Conservation (phyloP, 139 green algal genomes). For the Diplosphaera chodatii region DNA sequence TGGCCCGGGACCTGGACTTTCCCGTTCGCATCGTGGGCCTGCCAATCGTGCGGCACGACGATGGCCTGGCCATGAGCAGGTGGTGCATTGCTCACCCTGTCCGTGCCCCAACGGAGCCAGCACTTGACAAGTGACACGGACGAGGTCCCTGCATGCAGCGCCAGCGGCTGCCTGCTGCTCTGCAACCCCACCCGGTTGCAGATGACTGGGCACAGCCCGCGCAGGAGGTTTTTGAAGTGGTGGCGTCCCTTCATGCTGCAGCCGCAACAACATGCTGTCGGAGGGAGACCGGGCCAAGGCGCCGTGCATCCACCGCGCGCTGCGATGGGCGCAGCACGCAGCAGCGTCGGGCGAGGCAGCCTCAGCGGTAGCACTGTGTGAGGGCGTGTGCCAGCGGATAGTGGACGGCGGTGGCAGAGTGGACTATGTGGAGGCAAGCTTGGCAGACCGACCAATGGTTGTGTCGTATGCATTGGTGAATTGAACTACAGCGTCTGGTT, state of each 20-base stretch:
- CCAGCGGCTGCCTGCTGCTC: too few species aligned
- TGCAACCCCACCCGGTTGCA: too few species aligned
- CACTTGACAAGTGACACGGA: too few species aligned
- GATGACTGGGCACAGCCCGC: too few species aligned
- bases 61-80: constrained; percentile 95
- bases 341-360: constrained; percentile 2
- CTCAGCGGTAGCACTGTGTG: constrained; percentile 17
- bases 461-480: too few species aligned
- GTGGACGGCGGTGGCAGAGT: constrained; percentile 52
- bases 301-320: constrained; percentile 43
- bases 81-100: not conserved
- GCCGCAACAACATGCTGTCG: constrained; percentile 80
- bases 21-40: constrained; percentile 78
- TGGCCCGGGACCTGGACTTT: constrained; percentile 91
- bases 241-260: too few species aligned
- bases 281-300: constrained; percentile 47
- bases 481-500: too few species aligned
- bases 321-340: constrained; percentile 28
- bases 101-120: too few species aligned
- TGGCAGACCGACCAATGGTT: too few species aligned
- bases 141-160: too few species aligned
- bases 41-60: constrained; percentile 75
- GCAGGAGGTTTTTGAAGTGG: too few species aligned
- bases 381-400: constrained; percentile 39
- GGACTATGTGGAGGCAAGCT: constrained; percentile 87